Evolutionary conservation across 352 stramenopile genomes (phyloP).

Genomic region (Phytophthora idaei): DNA sequence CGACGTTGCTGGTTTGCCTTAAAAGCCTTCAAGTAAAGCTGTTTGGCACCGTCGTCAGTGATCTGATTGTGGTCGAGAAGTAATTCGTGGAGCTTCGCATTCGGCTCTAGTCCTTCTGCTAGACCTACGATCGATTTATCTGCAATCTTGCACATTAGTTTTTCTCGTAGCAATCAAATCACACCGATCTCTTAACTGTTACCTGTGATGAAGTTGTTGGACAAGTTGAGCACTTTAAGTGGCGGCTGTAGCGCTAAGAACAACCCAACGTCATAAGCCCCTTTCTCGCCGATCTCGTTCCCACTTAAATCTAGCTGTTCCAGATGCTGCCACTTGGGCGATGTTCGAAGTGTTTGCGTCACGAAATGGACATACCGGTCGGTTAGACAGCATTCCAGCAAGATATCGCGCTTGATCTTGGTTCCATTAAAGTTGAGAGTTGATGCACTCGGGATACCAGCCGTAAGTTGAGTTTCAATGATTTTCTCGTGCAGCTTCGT

Average conservation of each 20-base stretch:
- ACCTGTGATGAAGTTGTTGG: constrained; percentile 59
- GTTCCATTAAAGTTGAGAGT: constrained; percentile 31
- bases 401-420: constrained; percentile 28
- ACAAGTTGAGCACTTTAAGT: constrained; percentile 55
- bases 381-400: constrained; percentile 39
- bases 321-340: constrained; percentile 37
- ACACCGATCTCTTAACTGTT: not conserved
- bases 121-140: constrained; percentile 46
- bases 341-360: constrained; percentile 24
- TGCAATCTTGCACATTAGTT: constrained; percentile 8
- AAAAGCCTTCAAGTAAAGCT: constrained; percentile 58
- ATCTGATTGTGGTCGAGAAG: constrained; percentile 61
- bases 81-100: constrained; percentile 50
- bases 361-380: constrained; percentile 31
- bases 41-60: constrained; percentile 50
- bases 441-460: constrained; percentile 1
- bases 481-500: constrained; percentile 56
- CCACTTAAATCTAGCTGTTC: constrained; percentile 60
- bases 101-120: constrained; percentile 52
- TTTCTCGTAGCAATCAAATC: not conserved
- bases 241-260: constrained; percentile 48
- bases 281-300: constrained; percentile 51
- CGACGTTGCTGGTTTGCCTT: constrained; percentile 48
- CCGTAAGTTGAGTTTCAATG: constrained; percentile 38
- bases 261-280: constrained; percentile 44